Base-by-base conservation (phyloP, 345 rosid genomes). In the Aquilaria malaccensis region DNA sequence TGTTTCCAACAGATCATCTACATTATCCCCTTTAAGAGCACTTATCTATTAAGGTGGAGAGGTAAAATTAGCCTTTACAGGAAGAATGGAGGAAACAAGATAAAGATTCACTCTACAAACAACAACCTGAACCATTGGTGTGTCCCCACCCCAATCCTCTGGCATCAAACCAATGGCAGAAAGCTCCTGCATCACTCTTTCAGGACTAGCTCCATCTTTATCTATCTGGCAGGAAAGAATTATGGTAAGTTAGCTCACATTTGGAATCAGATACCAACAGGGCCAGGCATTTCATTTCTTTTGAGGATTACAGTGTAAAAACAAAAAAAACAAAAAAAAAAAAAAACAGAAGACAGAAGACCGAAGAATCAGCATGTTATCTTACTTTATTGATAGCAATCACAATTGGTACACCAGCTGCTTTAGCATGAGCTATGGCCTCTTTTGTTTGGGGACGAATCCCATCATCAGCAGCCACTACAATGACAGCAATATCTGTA, bases 391-490 rank as follows among this genome's bases (percentile, higher is more conserved):
- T 94, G 72, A 94, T 84, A 67, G 96, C 92, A 67, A 94, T 81
- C 58, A 90, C 81, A 66, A 90, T 88, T 0, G 99, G 97, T 64
- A 94, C 97, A 64, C 85, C 96, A 73, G 99, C 99, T 30, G 97
- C 91, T 77, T 87, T 94, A 47, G 99, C 97, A 67, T 89, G 99
- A 68, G 99, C 96, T 75, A 94, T 86, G 59, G 99, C 99, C 81
- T 94, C 97, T 54, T 71, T 94, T 66, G 99, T 94, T 72, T 94
- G 99, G 67, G 99, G 99, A 59, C 96, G 92, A 67, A 94, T 89
- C 59, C 99, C 99, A 76, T 94, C 99, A 79, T 87, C 96, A 66
- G 97, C 97, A 66, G 99, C 99, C 66, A 94, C 97, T 62, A 94
- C 99, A 71, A 94, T 86, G 64, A 94, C 74, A 65, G 87, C 95